Conservation (phyloP, 805 yeast species). For the Teunomyces gatunensis region DNA sequence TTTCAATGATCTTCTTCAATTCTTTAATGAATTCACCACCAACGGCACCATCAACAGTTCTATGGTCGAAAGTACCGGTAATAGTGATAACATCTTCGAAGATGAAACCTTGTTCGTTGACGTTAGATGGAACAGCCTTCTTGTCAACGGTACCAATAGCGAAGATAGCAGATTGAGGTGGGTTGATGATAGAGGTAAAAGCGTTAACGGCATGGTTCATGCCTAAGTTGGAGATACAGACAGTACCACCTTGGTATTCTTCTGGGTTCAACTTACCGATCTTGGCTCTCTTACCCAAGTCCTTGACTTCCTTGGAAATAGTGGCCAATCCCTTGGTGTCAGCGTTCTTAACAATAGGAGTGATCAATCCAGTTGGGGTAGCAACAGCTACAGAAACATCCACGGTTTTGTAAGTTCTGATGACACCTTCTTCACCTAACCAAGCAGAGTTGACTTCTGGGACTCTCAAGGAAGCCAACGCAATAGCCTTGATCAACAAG, state of each 20-base stretch:
- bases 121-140: conserved; percentile 89
- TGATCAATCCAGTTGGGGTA: conserved; percentile 94
- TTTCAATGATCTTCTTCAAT: conserved; percentile 85
- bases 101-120: conserved; percentile 85
- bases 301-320: conserved; percentile 84
- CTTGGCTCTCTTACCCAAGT: conserved; percentile 93
- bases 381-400: conserved; percentile 99
- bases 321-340: conserved; percentile 80
- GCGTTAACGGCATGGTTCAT: conserved; percentile 92
- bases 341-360: conserved; percentile 92
- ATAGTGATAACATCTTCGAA: conserved; percentile 89
- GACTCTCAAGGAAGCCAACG: conserved; percentile 83
- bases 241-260: conserved; percentile 99
- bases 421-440: conserved; percentile 84
- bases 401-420: conserved; percentile 86
- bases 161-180: conserved; percentile 92
- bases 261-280: conserved; percentile 89
- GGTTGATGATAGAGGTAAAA: conserved; percentile 97
- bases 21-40: conserved; percentile 97
- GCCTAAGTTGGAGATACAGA: conserved; percentile 97
- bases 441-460: conserved; percentile 95
- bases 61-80: conserved; percentile 98
- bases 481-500: conserved; percentile 89
- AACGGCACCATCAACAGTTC: conserved; percentile 95
- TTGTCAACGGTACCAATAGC: conserved; percentile 93